A percentile compares a stretch with the other conserved stretches of the same genome.
phyloP scores from a whole-genome alignment of 2,329 filamentous ascomycete genomes.

The Fusarium veterinarium region DNA sequence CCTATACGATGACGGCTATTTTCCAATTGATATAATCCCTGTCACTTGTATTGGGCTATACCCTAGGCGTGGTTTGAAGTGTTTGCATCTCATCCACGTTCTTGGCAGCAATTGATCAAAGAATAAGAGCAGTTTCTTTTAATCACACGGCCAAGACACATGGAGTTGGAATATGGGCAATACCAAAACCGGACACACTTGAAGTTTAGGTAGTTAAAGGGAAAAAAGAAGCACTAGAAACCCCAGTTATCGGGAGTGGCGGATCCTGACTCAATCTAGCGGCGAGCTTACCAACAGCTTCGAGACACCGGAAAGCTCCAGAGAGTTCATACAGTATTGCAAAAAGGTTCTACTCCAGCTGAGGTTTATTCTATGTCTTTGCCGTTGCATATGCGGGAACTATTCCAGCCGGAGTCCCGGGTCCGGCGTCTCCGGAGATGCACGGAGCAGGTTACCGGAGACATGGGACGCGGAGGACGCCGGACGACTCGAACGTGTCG shows the following conservation, averaged over 20 bases:
- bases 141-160: not conserved
- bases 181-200: not conserved
- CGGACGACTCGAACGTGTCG: conserved; percentile 30
- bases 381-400: conserved; percentile 12
- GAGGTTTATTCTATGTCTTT: not conserved
- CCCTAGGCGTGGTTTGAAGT: accelerated
- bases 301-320: conserved; percentile 28
- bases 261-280: conserved; percentile 33
- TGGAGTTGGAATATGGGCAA: not conserved
- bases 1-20: conserved; percentile 45
- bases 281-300: conserved; percentile 5
- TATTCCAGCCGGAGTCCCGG: conserved; percentile 28
- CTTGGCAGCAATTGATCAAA: not conserved
- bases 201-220: not conserved
- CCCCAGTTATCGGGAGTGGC: conserved; percentile 30
- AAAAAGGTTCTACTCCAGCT: not conserved
- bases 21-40: not conserved
- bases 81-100: too few species aligned
- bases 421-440: conserved; percentile 36
- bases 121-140: not conserved
- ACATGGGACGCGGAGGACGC: conserved; percentile 27
- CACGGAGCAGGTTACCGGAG: conserved; percentile 29
- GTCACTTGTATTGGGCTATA: conserved; percentile 14
- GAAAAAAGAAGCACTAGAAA: conserved; percentile 21
- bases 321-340: not conserved